Evolutionary conservation across 1,284 basidiomycete genomes (phyloP), one percentile per base, ranked within the genome.

Genomic region (Malassezia cuniculi): DNA sequence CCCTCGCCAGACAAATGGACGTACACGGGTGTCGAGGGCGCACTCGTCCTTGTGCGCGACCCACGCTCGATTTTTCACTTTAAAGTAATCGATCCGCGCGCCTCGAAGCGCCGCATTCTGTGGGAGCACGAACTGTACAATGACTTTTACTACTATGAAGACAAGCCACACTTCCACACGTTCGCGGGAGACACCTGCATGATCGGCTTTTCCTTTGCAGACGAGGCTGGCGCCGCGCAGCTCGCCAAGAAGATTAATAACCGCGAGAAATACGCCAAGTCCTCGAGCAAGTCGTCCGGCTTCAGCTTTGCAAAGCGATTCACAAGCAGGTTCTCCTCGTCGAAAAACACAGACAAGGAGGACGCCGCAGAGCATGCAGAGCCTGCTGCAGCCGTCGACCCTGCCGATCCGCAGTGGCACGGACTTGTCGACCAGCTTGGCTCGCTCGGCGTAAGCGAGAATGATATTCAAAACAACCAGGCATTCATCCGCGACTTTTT

Each of bases 101-200:
- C 4, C 3, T 6, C 9, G 6, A 7, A 3, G 10, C 22, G 8
- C 28, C 16, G 12, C 10, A 16, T 47, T 5, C 18, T 89, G 29
- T 97, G 90, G 90, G 80, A 87, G 50, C 85, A 94, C 56, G 87
- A 93, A 65, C 69, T 94, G 3, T 93, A 89, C 53, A 76, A 82
- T 26, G 79, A 79, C 30, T 78, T 93, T 49, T 78, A 82, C 47
- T 86, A 86, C 68, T 75, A 78, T 60, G 76, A 82, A 61, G 90
- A 95, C 65, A 75, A 87, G 50, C 76, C 82, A 2, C 93, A 81
- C 75, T 94, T 95, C 66, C 85, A 94, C 70, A 81, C 85, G 2
- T 95, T 94, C 68, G 74, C 80, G 10, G 82, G 85, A 38, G 87
- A 95, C 71, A 85, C 80, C 54, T 86, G 80, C 60, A 81, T 84